Base-by-base conservation (phyloP, 1,284 basidiomycete species). In the Puccinia coronata region DNA sequence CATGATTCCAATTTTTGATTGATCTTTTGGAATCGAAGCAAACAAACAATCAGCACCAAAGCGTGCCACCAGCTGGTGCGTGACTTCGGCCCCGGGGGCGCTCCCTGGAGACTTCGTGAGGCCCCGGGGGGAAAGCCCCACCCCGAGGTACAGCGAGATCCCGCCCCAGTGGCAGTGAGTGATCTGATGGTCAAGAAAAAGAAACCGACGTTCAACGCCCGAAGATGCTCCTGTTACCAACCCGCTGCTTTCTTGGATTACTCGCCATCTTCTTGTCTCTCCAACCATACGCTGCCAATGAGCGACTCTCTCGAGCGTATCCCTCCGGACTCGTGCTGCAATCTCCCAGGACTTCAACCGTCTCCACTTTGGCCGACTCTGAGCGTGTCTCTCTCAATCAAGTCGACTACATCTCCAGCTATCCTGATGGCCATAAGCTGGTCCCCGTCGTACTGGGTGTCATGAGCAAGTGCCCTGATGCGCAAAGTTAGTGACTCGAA, bases 381-480 rank as follows among this genome's bases (percentile, higher is more conserved):
- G 70, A 72, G 28, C 41, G 70, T 16, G 70, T 72, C n/a, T 72
- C 70, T 34, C 31, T 36, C 25, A 53, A 72, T 20, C 70, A 53
- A 31, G 18, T 9, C 31, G 47, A 51, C 16, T 72, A 72, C 34
- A 53, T 72, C 31, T 25, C 47, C 25, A 49, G 47, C 20, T 72
- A 43, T 28, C 31, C 43, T 51, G 76, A 57, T 75, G 61, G 77
- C 23, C 47, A 59, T 49, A 76, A 82, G 36, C 72, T 78, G 14
- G 82, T 83, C 16, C 81, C 82, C n/a, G 69, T 83, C 20, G 70
- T 72, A 5, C 65, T 83, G 28, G 83, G 82, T 11, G 83, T 83
- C 51, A 83, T 83, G 83, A 82, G 82, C 25, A 81, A 83, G 77
- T 83, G 82, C 61, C 82, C 76, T 28, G 75, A 82, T 71, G 73